These are phyloP conservation scores for Collybiopsis luxurians DNA, from an alignment of 768 basidiomycete genomes.

Conservation along the genomic window DNA sequence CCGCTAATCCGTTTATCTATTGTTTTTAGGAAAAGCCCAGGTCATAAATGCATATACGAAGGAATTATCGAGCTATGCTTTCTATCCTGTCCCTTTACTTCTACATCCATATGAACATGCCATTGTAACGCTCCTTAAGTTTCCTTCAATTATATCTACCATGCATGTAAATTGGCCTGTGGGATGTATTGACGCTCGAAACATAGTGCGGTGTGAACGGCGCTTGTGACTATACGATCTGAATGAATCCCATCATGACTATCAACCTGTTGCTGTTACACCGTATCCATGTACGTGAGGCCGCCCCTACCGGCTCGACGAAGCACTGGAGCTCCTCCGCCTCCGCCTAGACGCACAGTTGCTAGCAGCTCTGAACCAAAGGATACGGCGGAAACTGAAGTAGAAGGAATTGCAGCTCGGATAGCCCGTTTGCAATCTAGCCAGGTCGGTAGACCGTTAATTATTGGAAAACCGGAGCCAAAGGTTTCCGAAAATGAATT, in stretches of 20 bases:
- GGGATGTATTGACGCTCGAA: not conserved
- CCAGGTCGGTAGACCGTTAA: constrained; percentile 16
- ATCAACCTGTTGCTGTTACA: too few relatives aligned
- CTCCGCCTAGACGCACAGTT: constrained; percentile 11
- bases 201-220: not conserved
- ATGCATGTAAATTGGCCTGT: not conserved
- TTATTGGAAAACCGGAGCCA: not conserved
- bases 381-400: constrained; percentile 7
- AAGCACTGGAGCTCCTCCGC: constrained; percentile 17
- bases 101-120: constrained; percentile 20
- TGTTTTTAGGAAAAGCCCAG: constrained; percentile 68
- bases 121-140: constrained; percentile 19
- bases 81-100: not conserved
- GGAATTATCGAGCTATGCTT: not conserved
- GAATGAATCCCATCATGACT: too few relatives aligned
- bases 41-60: constrained; percentile 34
- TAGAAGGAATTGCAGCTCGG: constrained; percentile 25
- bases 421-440: constrained; percentile 28
- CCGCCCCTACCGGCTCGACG: not conserved
- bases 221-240: not conserved
- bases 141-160: not conserved
- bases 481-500: not conserved
- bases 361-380: constrained; percentile 14
- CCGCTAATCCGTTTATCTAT: not conserved
- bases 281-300: not conserved